Conservation (phyloP, 2,329 filamentous ascomycete genomes). For the Metarhizium humberi region DNA sequence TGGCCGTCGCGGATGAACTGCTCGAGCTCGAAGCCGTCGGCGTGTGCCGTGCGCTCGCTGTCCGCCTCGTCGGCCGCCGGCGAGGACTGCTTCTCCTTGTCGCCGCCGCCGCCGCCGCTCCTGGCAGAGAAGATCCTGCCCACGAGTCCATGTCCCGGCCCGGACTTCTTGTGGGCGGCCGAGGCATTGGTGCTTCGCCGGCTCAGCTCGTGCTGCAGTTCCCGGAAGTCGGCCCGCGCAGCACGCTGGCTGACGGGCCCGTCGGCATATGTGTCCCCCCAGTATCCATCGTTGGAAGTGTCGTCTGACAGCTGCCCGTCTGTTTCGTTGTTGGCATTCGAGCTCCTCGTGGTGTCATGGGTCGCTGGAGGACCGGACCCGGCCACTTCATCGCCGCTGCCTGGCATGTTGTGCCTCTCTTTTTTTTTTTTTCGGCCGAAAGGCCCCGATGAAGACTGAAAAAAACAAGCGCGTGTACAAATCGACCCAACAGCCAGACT, state of each 20-base stretch:
- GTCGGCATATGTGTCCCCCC: slow-evolving; percentile 15
- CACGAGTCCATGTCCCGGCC: not conserved
- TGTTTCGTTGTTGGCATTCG: not conserved
- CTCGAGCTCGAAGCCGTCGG: slow-evolving; percentile 57
- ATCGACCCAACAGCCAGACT: no score
- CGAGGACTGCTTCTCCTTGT: slow-evolving; percentile 4
- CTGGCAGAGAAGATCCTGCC: slow-evolving; percentile 1
- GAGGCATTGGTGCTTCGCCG: slow-evolving; percentile 9
- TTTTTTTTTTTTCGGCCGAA: no score
- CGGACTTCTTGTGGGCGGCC: not conserved
- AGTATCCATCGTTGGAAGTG: slow-evolving; percentile 12
- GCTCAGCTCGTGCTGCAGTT: slow-evolving; percentile 14
- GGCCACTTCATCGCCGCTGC: not conserved
- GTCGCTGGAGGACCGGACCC: not conserved
- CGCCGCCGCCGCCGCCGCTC: not conserved
- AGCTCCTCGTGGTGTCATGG: not conserved
- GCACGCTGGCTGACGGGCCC: slow-evolving; percentile 10
- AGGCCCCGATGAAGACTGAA: no score
- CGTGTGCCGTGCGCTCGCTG: slow-evolving; percentile 10
- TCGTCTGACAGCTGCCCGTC: not conserved
- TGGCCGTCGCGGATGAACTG: slow-evolving; percentile 66
- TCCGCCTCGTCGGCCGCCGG: not conserved
- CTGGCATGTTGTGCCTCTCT: not conserved
- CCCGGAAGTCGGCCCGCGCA: slow-evolving; percentile 11
- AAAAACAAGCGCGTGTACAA: no score